phyloP scores from a whole-genome alignment of 2,329 filamentous ascomycete species.

The Fusarium floridanum region DNA sequence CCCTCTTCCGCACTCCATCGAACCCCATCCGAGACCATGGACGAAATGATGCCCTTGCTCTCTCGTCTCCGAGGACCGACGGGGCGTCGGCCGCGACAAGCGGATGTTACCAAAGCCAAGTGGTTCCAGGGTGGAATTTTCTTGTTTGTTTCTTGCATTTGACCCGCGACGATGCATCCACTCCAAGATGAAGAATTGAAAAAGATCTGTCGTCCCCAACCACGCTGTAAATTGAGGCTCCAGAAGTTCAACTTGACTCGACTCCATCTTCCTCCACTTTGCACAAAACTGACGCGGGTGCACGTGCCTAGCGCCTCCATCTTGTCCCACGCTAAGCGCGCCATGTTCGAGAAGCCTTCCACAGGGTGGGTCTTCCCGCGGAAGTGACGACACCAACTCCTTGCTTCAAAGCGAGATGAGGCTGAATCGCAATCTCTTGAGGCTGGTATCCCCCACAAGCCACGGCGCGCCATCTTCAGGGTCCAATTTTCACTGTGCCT shows the following conservation, averaged over 20 bases:
- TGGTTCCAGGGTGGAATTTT: conserved; percentile 40
- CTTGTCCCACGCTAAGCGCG: conserved; percentile 27
- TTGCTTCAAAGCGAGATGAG: conserved; percentile 37
- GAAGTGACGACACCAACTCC: conserved; percentile 39
- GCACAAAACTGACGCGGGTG: conserved; percentile 45
- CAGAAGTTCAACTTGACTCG: conserved; percentile 3
- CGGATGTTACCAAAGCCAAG: conserved; percentile 19
- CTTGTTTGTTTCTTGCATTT: conserved; percentile 30
- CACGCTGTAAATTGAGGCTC: conserved; percentile 40
- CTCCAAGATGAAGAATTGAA: conserved; percentile 10
- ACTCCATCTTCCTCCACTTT: conserved; percentile 10
- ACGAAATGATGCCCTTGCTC: conserved; percentile 31
- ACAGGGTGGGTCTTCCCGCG: conserved; percentile 29
- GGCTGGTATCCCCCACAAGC: conserved; percentile 36
- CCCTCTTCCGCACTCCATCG: conserved; percentile 23
- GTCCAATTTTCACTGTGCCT: conserved; percentile 31
- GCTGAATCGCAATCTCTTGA: conserved; percentile 37
- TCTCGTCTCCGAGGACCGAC: conserved; percentile 30
- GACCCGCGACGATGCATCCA: conserved; percentile 42
- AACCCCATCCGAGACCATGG: conserved; percentile 11
- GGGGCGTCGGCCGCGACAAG: conserved; percentile 25
- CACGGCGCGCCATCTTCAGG: conserved; percentile 28
- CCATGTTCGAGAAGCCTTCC: conserved; percentile 46
- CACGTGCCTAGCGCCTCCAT: conserved; percentile 36
- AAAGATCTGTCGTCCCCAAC: conserved; percentile 41